phyloP scores from a whole-genome alignment of 1,284 basidiomycete genomes.

The Sanguinoderma infundibulare region DNA sequence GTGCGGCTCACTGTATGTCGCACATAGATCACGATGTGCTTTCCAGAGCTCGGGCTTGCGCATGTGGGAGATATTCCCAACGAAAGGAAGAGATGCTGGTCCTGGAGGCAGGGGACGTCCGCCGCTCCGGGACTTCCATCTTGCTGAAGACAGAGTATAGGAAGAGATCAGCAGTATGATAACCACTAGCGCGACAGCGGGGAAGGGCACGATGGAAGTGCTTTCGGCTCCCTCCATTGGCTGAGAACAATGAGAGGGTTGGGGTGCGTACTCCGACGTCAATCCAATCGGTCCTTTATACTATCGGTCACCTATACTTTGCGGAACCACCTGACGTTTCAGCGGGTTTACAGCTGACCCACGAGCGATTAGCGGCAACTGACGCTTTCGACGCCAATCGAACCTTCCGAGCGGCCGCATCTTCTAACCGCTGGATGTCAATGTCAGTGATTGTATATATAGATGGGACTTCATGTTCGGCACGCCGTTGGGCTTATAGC shows the following conservation, averaged over 20 bases:
- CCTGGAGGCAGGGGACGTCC: conserved; percentile 4
- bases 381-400: no score
- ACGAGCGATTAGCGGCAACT: no score
- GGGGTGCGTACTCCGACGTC: background rate
- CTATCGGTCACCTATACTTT: no score
- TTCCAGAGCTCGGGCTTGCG: background rate
- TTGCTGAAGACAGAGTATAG: background rate
- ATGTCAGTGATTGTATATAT: no score
- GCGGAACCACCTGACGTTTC: no score
- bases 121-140: background rate
- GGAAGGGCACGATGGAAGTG: background rate
- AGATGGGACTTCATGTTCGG: no score
- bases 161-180: background rate
- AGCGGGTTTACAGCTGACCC: no score
- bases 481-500: no score
- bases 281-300: no score
- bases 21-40: background rate
- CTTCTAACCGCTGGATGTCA: no score
- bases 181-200: background rate
- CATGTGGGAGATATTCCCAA: background rate
- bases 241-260: background rate
- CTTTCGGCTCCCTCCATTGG: background rate
- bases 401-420: no score
- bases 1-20: conserved; percentile 1
- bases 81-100: background rate